Evolutionary conservation across 768 basidiomycete genomes (phyloP), one percentile per base, ranked within the genome.

Genomic region (Guyanaporus albipodus): DNA sequence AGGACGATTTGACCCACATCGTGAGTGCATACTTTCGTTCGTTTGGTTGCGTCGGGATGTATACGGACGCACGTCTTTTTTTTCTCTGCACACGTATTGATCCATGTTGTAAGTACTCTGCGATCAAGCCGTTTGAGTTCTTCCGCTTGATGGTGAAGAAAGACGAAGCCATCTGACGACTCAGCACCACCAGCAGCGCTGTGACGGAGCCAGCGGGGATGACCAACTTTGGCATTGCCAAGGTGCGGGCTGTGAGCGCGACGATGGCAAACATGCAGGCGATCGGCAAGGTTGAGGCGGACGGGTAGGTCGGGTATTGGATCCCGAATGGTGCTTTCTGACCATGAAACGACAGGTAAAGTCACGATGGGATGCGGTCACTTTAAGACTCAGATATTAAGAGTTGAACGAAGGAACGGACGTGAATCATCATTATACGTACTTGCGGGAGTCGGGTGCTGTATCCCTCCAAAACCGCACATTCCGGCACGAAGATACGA

Each of bases 121-220:
- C 60, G 1, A 58, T 68, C 43, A 68, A 71, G 44, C 35, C 71
- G 2, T 52, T 71, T n/a, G 61, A 62, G 31, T 70, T 65, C 45
- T 65, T 67, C 56, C 67, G 62, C 7, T 23, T 18, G 15, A 42
- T 66, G 45, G 42, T 56, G 6, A 36, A 29, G 0, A 56, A 51
- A 4, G 61, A 69, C 31, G 19, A 48, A 9, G 48, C 46, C 1
- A 23, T 36, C 6, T 47, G 50, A 15, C n/a, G n/a, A n/a, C n/a
- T n/a, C n/a, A n/a, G n/a, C n/a, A 14, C 7, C 0, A 1, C 4
- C 0, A 40, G 32, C 1, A 7, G 22, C 0, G 22, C 6, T 19
- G 2, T 24, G 4, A 44, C 45, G 8, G 62, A 64, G 34, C 50
- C 49, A 3, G 62, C 41, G 0, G 62, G 62, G 10, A 49, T 59